phyloP scores from a whole-genome alignment of 2,329 filamentous ascomycete species.

The Aspergillus sp. region DNA sequence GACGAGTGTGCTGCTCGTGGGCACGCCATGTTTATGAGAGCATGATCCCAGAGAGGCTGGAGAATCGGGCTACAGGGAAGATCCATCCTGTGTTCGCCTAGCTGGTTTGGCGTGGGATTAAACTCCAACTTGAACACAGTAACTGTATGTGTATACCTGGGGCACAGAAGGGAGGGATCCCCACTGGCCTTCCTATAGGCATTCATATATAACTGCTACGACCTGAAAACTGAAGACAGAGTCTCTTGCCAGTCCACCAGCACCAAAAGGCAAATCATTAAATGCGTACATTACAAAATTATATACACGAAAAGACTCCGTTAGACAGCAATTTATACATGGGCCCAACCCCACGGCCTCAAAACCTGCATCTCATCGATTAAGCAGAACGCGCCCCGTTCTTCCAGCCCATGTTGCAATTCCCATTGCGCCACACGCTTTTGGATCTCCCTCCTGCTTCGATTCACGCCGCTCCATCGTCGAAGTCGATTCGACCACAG shows the following conservation, averaged over 20 bases:
- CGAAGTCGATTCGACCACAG: slow-evolving; percentile 2
- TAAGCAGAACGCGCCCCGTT: slow-evolving; percentile 53
- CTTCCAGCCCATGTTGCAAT: slow-evolving; percentile 14
- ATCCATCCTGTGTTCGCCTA: slow-evolving; percentile 50
- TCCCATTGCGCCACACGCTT: neutral
- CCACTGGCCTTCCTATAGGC: no score
- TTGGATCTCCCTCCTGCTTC: neutral
- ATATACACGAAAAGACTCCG: neutral
- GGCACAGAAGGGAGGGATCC: no score
- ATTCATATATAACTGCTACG: no score
- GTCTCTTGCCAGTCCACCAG: no score
- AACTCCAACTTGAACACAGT: no score
- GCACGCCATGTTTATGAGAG: slow-evolving; percentile 54
- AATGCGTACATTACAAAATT: neutral
- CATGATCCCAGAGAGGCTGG: slow-evolving; percentile 52
- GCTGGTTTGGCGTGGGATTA: slow-evolving; percentile 18
- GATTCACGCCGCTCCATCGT: neutral
- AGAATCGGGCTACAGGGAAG: slow-evolving; percentile 41
- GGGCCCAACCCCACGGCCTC: slow-evolving; percentile 7
- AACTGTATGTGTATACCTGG: neutral
- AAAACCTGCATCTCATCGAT: slow-evolving; percentile 51
- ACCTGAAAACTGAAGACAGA: no score
- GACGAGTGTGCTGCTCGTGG: slow-evolving; percentile 58
- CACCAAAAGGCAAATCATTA: neutral
- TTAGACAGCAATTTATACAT: slow-evolving; percentile 1